Conservation (phyloP, 129 eudicot species). For the Erigeron canadensis region DNA sequence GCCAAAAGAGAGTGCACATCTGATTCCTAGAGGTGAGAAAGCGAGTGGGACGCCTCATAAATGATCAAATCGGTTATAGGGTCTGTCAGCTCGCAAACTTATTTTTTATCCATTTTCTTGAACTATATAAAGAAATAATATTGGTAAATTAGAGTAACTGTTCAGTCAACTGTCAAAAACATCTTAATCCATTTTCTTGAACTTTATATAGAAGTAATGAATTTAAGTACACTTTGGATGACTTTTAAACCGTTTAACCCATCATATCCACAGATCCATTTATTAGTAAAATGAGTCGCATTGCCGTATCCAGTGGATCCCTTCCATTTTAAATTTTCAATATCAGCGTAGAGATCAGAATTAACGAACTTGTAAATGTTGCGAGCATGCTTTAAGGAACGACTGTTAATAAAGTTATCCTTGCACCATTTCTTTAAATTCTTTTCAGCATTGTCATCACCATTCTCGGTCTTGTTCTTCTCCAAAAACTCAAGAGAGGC, state of each 20-base stretch:
- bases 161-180: too few species aligned
- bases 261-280: background rate
- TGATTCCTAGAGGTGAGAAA: background rate
- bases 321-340: background rate
- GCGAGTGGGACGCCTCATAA: background rate
- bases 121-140: too few species aligned
- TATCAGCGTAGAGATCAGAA: slow-evolving; percentile 12
- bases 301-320: background rate
- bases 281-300: background rate
- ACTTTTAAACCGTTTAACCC: background rate
- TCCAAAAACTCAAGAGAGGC: slow-evolving; percentile 70
- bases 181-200: too few species aligned
- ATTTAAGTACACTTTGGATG: background rate
- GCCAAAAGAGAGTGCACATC: background rate
- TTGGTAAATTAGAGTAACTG: too few species aligned
- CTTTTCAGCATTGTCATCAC: slow-evolving; percentile 68
- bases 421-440: slow-evolving; percentile 87
- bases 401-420: slow-evolving; percentile 75
- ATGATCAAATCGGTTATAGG: background rate
- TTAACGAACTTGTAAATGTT: slow-evolving; percentile 70
- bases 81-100: background rate
- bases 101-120: background rate
- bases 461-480: slow-evolving; percentile 51
- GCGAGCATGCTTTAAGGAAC: slow-evolving; percentile 87
- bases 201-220: too few species aligned